phyloP scores from a whole-genome alignment of 768 basidiomycete genomes.

The Harrya chromipes region DNA sequence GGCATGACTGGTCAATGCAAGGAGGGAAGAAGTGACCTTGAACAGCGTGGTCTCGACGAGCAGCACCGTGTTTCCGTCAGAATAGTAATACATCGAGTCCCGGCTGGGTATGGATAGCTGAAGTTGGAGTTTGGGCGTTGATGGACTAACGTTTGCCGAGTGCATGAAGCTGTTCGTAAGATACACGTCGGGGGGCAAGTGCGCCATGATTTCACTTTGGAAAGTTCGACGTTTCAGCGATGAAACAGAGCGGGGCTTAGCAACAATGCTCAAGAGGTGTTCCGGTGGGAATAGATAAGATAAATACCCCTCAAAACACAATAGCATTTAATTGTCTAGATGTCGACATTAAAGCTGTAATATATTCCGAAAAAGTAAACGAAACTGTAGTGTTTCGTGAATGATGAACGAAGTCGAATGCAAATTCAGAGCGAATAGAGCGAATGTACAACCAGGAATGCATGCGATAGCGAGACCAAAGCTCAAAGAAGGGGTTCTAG shows the following conservation, averaged over 20 bases:
- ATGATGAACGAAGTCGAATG: slow-evolving; percentile 10
- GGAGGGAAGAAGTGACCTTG: slow-evolving; percentile 37
- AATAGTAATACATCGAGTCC: slow-evolving; percentile 41
- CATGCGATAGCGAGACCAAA: slow-evolving; percentile 18
- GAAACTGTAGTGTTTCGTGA: slow-evolving; percentile 6
- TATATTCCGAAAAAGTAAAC: slow-evolving; percentile 2
- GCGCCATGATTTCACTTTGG: slow-evolving; percentile 23
- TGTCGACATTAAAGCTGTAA: slow-evolving; percentile 13
- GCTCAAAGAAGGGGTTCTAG: slow-evolving; percentile 13
- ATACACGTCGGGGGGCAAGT: slow-evolving; percentile 31
- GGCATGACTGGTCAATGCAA: slow-evolving; percentile 15
- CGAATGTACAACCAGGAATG: slow-evolving; percentile 21
- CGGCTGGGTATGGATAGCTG: slow-evolving; percentile 33
- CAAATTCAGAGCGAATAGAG: slow-evolving; percentile 23
- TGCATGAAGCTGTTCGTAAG: slow-evolving; percentile 34
- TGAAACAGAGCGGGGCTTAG: slow-evolving; percentile 10
- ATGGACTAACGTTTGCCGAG: slow-evolving; percentile 29
- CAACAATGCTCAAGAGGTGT: not conserved
- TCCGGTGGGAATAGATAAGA: slow-evolving; percentile 28
- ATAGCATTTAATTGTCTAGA: not conserved
- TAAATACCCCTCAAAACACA: not conserved
- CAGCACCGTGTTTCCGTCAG: slow-evolving; percentile 40
- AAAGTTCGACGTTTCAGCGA: slow-evolving; percentile 10
- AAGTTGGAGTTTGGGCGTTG: slow-evolving; percentile 33
- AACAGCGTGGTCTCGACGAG: slow-evolving; percentile 45